phyloP scores from a whole-genome alignment of 2,329 filamentous ascomycete genomes.

The Endoconidiophora polonica region DNA sequence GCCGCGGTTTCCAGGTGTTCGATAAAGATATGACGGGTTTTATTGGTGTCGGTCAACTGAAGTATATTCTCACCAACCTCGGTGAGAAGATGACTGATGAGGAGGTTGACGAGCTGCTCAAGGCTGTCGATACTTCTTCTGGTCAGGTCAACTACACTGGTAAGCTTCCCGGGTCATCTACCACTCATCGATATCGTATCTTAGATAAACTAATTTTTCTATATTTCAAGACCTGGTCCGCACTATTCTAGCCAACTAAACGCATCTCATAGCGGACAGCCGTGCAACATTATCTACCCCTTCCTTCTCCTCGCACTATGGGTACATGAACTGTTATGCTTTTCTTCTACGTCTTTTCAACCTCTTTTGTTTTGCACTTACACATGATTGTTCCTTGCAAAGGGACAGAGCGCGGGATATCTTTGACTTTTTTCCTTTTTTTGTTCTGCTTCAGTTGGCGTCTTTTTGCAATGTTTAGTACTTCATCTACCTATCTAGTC shows the following conservation, averaged over 20 bases:
- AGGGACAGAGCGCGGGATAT: constrained; percentile 2
- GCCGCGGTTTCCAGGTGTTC: constrained; percentile 96
- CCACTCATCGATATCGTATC: not conserved
- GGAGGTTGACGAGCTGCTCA: constrained; percentile 95
- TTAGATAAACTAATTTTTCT: not conserved
- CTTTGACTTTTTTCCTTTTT: not conserved
- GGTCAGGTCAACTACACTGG: constrained; percentile 97
- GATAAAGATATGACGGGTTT: constrained; percentile 98
- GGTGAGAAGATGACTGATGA: constrained; percentile 99
- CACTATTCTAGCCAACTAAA: constrained; percentile 69
- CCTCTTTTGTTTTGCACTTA: not conserved
- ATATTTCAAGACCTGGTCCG: constrained; percentile 54
- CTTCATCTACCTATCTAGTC: constrained; percentile 1
- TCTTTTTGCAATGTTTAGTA: not conserved
- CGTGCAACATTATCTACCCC: not conserved
- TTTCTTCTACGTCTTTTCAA: constrained; percentile 5
- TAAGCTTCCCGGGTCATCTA: constrained; percentile 27
- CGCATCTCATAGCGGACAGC: constrained; percentile 11
- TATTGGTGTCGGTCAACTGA: constrained; percentile 92
- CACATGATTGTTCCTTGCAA: not conserved
- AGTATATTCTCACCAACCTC: constrained; percentile 94
- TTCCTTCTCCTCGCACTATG: constrained; percentile 1
- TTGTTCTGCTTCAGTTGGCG: not conserved
- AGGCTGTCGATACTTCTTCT: constrained; percentile 89
- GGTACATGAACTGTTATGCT: constrained; percentile 12